Evolutionary conservation across 495 filamentous ascomycete genomes (phyloP).

Genomic region (Penicillium diatomitis): DNA sequence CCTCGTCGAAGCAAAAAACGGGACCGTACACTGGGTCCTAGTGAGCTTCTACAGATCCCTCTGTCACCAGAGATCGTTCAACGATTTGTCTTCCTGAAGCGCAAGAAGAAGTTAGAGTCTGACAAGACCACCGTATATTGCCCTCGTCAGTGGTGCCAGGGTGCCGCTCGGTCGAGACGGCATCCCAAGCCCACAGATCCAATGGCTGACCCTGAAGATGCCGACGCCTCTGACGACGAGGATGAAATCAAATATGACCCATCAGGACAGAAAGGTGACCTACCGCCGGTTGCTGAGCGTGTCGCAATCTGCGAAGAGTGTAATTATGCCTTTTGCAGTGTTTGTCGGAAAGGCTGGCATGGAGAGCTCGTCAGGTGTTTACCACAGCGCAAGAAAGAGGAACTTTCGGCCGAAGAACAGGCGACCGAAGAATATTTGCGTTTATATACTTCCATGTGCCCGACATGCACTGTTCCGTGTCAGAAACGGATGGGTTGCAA

Average conservation of each 20-base stretch:
- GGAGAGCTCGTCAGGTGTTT: constrained; percentile 65
- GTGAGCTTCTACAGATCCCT: constrained; percentile 81
- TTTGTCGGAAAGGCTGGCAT: constrained; percentile 76
- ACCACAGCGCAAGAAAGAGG: constrained; percentile 49
- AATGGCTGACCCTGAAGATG: constrained; percentile 40
- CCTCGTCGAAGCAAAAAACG: constrained; percentile 34
- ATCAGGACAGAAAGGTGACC: constrained; percentile 24
- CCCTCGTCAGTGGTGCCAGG: constrained; percentile 88
- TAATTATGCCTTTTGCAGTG: constrained; percentile 79
- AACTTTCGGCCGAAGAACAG: constrained; percentile 67
- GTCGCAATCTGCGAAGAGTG: constrained; percentile 85
- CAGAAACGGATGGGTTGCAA: constrained; percentile 95
- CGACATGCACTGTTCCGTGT: constrained; percentile 75
- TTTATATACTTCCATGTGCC: constrained; percentile 75
- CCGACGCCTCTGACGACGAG: constrained; percentile 40
- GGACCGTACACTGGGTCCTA: constrained; percentile 65
- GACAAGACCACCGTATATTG: constrained; percentile 93
- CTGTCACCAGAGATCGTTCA: constrained; percentile 63
- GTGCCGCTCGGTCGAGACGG: constrained; percentile 72
- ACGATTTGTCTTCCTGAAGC: constrained; percentile 80
- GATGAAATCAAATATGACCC: constrained; percentile 25
- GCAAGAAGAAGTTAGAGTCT: constrained; percentile 82
- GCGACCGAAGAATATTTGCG: constrained; percentile 74
- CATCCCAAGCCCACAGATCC: constrained; percentile 56
- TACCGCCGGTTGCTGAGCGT: constrained; percentile 45